Evolutionary conservation across 345 rosid genomes (phyloP).

Genomic region (Anacardium occidentale): DNA sequence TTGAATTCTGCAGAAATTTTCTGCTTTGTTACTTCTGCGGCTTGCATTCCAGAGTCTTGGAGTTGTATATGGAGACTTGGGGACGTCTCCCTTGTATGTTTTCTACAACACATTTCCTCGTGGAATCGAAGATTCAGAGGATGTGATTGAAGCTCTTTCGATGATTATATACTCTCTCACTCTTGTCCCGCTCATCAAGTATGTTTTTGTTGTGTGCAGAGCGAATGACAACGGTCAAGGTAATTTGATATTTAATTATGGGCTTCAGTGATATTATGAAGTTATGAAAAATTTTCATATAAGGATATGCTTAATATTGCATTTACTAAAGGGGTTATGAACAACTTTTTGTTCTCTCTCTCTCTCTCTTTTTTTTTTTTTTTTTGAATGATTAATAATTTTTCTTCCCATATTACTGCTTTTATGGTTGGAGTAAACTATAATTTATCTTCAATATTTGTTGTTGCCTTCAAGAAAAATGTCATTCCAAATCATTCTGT

Average conservation of each 20-base stretch:
- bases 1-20: slow-evolving; percentile 42
- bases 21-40: slow-evolving; percentile 49
- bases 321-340: background rate
- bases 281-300: background rate
- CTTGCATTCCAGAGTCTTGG: slow-evolving; percentile 72
- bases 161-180: slow-evolving; percentile 69
- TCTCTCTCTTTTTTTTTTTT: no score
- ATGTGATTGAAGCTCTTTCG: slow-evolving; percentile 69
- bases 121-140: slow-evolving; percentile 49
- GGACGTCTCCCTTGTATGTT: slow-evolving; percentile 74
- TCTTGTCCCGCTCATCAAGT: slow-evolving; percentile 73
- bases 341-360: no score
- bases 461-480: slow-evolving; percentile 1
- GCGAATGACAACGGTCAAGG: slow-evolving; percentile 82
- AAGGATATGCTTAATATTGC: background rate
- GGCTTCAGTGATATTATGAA: background rate
- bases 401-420: background rate
- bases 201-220: slow-evolving; percentile 68
- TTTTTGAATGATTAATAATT: background rate
- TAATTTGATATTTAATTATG: slow-evolving; percentile 28
- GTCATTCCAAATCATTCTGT: background rate
- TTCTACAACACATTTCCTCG: slow-evolving; percentile 71
- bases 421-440: background rate
- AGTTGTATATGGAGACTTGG: slow-evolving; percentile 75
- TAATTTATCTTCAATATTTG: background rate